Percentiles rank a stretch among this genome's conserved stretches.
Conservation (phyloP, 345 rosid genomes). For the Firmiana major region DNA sequence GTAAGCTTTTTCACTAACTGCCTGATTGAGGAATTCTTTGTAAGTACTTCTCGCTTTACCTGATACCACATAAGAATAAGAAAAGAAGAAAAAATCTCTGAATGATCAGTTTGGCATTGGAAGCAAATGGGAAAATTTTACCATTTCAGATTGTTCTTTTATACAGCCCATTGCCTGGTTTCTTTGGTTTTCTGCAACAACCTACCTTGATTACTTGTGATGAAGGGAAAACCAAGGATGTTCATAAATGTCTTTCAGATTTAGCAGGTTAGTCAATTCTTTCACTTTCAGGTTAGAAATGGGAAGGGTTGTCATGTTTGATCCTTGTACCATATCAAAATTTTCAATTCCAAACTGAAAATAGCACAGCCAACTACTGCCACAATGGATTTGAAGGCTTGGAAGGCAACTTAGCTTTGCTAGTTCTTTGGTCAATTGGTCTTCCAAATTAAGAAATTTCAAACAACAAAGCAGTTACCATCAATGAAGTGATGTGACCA, state of each 20-base stretch:
- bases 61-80: no score
- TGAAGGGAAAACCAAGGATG: not conserved
- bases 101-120: not conserved
- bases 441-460: not conserved
- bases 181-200: not conserved
- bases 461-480: not conserved
- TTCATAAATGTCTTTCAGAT: not conserved
- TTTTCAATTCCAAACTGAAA: no score
- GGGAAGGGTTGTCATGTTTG: no score
- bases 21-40: not conserved
- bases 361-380: not conserved
- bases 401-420: not conserved
- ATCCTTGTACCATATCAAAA: no score
- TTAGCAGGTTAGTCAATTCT: not conserved
- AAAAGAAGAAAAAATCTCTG: no score
- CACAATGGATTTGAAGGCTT: not conserved
- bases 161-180: not conserved
- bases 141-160: not conserved
- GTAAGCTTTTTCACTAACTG: not conserved
- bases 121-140: not conserved
- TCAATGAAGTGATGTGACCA: not conserved
- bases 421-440: not conserved
- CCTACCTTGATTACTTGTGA: not conserved
- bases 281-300: not conserved
- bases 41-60: no score